Evolutionary conservation across 2,329 filamentous ascomycete genomes (phyloP), one percentile per base, ranked within the genome.

Genomic region (Exophiala lecanii-corni): DNA sequence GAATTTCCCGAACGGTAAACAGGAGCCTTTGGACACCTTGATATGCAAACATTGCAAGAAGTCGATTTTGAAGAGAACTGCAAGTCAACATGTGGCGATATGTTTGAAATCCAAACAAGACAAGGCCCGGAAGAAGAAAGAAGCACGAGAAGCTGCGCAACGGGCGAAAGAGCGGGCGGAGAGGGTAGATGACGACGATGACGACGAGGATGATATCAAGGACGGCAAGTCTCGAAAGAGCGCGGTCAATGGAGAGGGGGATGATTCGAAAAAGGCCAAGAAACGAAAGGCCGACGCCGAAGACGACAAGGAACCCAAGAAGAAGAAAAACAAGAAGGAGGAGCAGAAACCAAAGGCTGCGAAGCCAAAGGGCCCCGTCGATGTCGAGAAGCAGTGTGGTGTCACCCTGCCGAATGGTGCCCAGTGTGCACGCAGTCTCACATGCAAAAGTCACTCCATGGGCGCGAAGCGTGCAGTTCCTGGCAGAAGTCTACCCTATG

Each of bases 1-100:
- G 47, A 85, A 85, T 3, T 96, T 96, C 63, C 74, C 81, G 3
- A 89, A 83, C 35, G 87, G 88, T 49, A 45, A 41, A 23, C 45
- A 41, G 21, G 50, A 48, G 20, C 36, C 37, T 36, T 45, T 52
- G 20, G 87, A 94, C 51, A 76, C 87, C 7, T 81, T 92, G 38
- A 76, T 84, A 54, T 98, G 91, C 75, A 96, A 92, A 62, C 88
- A 94, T 62, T 98, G 91, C 70, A 95, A 92, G 67, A 89, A 94
- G 57, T 85, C 85, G 39, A 78, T 95, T 9, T 72, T 92, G 10
- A 85, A 83, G 57, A 79, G 79, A 21, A 81, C 80, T 1, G 84
- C 86, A 2, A 82, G 83, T 45, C 78, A 79, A 13, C 91, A 98
- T 59, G 87, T 95, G 47, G 82, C 83, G 26, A 79, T 83, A 34